phyloP scores from a whole-genome alignment of 2,329 filamentous ascomycete genomes.

The Claviceps arundinis region DNA sequence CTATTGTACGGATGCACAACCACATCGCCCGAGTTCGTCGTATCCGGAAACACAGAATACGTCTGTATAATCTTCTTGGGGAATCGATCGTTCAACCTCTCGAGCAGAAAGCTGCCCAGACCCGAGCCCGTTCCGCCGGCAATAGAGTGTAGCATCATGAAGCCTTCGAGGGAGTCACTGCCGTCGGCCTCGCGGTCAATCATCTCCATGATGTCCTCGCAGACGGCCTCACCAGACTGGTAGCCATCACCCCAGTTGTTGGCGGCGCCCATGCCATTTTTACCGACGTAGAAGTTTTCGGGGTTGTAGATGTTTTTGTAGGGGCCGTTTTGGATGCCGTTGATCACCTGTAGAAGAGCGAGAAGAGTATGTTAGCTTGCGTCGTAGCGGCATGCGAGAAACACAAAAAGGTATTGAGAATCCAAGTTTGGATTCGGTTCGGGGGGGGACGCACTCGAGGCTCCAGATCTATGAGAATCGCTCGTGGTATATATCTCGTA shows the following conservation, averaged over 20 bases:
- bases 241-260: conserved; percentile 99
- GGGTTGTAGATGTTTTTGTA: conserved; percentile 99
- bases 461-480: conserved; percentile 90
- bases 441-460: conserved; percentile 48
- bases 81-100: conserved; percentile 91
- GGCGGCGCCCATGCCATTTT: conserved; percentile 82
- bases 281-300: conserved; percentile 95
- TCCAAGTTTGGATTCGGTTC: neutral
- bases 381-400: neutral
- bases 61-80: conserved; percentile 99
- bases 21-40: conserved; percentile 72
- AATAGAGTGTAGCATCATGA: conserved; percentile 98
- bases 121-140: conserved; percentile 93
- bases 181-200: conserved; percentile 97
- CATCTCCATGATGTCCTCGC: conserved; percentile 98
- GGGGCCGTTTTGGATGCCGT: conserved; percentile 80
- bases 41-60: conserved; percentile 96
- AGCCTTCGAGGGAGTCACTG: conserved; percentile 93
- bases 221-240: conserved; percentile 77
- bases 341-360: conserved; percentile 48
- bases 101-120: conserved; percentile 87
- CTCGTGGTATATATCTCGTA: conserved; percentile 91
- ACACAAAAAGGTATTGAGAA: neutral
- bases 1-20: conserved; percentile 99
- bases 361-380: neutral